Percentiles rank a stretch among this genome's conserved stretches.
phyloP scores from a whole-genome alignment of 1,284 basidiomycete genomes.

The Apiotrichum mycotoxinovorans region DNA sequence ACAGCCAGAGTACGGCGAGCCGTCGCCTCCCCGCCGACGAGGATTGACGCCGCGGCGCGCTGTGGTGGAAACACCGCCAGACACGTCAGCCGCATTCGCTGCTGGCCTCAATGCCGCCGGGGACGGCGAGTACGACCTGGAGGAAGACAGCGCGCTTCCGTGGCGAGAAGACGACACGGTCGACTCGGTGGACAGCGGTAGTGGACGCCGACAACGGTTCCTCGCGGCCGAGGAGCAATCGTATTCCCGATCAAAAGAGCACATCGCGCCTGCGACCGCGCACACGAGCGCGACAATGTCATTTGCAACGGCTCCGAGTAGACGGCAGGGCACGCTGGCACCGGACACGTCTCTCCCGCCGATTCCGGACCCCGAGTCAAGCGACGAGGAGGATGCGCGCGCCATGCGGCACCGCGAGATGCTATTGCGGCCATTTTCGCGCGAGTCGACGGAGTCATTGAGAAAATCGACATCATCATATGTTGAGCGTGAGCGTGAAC shows the following conservation, averaged over 20 bases:
- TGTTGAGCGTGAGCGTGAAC: not conserved
- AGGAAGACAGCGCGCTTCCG: conserved; percentile 28
- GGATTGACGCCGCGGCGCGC: not conserved
- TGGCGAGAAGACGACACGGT: conserved; percentile 16
- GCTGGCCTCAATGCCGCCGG: conserved; percentile 16
- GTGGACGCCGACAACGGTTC: conserved; percentile 5
- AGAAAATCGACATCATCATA: not conserved
- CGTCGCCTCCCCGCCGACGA: not conserved
- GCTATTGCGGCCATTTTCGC: conserved; percentile 27
- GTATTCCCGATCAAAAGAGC: not conserved
- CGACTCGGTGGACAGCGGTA: conserved; percentile 9
- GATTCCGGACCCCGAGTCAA: conserved; percentile 3
- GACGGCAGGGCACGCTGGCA: not conserved
- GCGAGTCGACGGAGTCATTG: conserved; percentile 5
- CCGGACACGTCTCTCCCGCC: conserved; percentile 1
- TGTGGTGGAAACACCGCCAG: conserved; percentile 2
- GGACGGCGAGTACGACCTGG: conserved; percentile 35
- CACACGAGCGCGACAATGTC: not conserved
- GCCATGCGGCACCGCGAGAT: conserved; percentile 27
- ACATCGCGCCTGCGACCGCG: not conserved
- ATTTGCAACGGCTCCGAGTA: not conserved
- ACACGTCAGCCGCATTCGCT: conserved; percentile 32
- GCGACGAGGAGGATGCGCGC: conserved; percentile 14
- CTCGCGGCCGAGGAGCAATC: conserved; percentile 4
- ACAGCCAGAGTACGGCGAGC: not conserved